A percentile compares a stretch with the other conserved stretches of the same genome.
phyloP scores from a whole-genome alignment of 257 asterid genomes.

The Plantago major region DNA sequence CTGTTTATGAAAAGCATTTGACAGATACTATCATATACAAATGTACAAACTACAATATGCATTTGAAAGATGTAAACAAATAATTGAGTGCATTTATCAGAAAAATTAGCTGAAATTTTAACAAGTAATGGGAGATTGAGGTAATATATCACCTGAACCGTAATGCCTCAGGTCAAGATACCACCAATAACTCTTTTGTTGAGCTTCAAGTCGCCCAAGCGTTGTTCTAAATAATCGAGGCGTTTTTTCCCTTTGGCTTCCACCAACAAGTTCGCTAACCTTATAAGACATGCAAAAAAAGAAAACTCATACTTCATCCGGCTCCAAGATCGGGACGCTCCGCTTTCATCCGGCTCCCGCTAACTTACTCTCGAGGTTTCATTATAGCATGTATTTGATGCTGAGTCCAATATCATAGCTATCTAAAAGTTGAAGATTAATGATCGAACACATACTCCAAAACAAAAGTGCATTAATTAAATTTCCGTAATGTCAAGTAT shows the following conservation, averaged over 20 bases:
- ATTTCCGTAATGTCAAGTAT: no score
- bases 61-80: no score
- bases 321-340: no score
- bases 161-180: constrained; percentile 94
- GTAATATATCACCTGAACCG: constrained; percentile 71
- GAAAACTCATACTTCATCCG: neutral
- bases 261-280: constrained; percentile 98
- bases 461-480: no score
- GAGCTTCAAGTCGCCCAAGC: constrained; percentile 83
- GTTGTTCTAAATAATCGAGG: constrained; percentile 68
- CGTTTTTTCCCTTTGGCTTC: constrained; percentile 99
- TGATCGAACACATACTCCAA: no score
- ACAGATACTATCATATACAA: no score
- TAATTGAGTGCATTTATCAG: neutral
- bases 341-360: no score
- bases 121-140: neutral
- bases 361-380: no score
- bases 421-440: no score
- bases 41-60: no score
- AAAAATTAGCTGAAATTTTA: constrained; percentile 10
- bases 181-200: constrained; percentile 95
- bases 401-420: no score
- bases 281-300: constrained; percentile 21
- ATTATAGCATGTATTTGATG: no score
- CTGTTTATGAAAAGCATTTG: neutral